Conservation (phyloP, 73 alveolate genomes). For the Paramecium sexaurelia region DNA sequence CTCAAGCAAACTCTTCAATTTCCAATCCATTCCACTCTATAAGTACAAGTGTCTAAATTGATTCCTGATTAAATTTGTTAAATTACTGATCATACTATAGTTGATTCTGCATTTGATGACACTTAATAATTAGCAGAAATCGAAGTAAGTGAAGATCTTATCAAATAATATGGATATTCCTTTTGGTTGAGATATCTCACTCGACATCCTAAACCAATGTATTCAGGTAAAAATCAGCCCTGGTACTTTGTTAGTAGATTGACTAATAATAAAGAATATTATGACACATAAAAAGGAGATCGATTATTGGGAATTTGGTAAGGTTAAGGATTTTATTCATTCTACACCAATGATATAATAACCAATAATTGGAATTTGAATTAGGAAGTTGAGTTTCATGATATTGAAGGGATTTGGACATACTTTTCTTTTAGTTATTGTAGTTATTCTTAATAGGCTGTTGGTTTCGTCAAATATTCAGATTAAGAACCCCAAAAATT, state of each 20-base stretch:
- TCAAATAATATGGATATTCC: neutral
- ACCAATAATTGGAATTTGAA: neutral
- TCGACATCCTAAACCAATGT: neutral
- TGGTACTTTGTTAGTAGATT: conserved; percentile 9
- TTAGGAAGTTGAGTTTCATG: neutral
- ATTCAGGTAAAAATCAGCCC: neutral
- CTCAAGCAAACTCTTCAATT: neutral
- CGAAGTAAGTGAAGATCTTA: neutral
- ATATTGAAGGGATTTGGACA: neutral
- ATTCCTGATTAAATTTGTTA: neutral
- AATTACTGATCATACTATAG: neutral
- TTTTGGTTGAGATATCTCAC: neutral
- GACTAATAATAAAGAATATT: neutral
- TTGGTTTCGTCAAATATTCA: neutral
- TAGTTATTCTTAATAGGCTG: neutral
- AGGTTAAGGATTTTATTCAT: neutral
- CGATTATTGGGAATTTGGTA: conserved; percentile 16
- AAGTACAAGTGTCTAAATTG: neutral
- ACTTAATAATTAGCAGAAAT: neutral
- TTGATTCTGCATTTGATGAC: neutral
- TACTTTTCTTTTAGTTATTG: neutral
- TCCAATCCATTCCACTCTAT: neutral
- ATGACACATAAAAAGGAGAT: neutral
- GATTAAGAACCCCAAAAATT: neutral
- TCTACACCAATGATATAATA: neutral